Evolutionary conservation across 768 basidiomycete species (phyloP).

Genomic region (Lepiota brunneoincarnata): DNA sequence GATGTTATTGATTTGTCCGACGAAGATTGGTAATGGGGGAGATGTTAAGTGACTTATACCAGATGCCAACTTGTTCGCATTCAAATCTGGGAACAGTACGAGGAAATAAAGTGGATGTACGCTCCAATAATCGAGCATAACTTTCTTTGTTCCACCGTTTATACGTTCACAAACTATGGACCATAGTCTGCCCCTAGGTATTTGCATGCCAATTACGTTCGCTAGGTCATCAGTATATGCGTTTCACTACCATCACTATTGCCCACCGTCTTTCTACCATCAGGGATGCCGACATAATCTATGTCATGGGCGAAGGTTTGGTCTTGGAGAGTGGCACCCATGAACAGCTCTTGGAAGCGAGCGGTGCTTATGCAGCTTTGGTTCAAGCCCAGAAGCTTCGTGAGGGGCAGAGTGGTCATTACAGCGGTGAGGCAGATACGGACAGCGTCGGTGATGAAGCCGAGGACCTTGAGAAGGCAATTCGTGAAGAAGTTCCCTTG

Average conservation of each 20-base stretch:
- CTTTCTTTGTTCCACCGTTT: too few species aligned
- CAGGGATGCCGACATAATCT: constrained; percentile 80
- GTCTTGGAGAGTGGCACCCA: constrained; percentile 84
- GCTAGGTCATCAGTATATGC: too few species aligned
- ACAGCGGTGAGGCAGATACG: constrained; percentile 20
- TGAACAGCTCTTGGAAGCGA: constrained; percentile 55
- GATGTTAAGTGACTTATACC: not conserved
- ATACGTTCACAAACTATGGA: too few species aligned
- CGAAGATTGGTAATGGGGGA: constrained; percentile 33
- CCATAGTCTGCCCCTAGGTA: too few species aligned
- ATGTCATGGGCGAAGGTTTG: constrained; percentile 86
- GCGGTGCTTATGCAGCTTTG: constrained; percentile 71
- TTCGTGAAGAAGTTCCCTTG: constrained; percentile 42
- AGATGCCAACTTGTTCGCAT: constrained; percentile 7
- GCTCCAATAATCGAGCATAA: too few species aligned
- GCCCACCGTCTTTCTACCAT: constrained; percentile 82
- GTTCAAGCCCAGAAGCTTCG: constrained; percentile 79
- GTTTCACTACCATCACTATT: constrained; percentile 79
- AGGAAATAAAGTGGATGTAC: too few species aligned
- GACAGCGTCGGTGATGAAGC: constrained; percentile 28
- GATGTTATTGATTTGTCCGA: constrained; percentile 63
- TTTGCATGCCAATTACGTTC: too few species aligned
- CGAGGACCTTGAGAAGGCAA: constrained; percentile 54
- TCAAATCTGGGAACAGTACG: too few species aligned
- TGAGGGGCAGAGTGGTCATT: constrained; percentile 38